phyloP scores from a whole-genome alignment of 352 stramenopile species.

The Phytophthora meadii region DNA sequence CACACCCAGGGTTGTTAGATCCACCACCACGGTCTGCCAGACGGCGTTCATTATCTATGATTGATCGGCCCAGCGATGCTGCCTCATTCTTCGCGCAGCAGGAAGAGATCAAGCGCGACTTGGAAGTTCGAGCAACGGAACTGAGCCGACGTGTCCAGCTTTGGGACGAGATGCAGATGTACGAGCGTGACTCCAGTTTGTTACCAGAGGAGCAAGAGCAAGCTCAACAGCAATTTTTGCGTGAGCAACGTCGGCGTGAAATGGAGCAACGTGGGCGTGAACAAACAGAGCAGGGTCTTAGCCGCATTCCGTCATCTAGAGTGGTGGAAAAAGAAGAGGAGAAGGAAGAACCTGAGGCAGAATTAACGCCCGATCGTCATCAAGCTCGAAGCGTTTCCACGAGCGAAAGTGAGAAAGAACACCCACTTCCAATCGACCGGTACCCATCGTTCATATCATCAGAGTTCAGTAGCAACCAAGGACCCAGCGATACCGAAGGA shows the following conservation, averaged over 20 bases:
- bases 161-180: conserved; percentile 47
- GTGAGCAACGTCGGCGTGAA: conserved; percentile 17
- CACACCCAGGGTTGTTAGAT: conserved; percentile 29
- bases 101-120: conserved; percentile 43
- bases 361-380: conserved; percentile 22
- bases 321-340: conserved; percentile 33
- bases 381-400: conserved; percentile 21
- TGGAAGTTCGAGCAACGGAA: conserved; percentile 40
- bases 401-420: conserved; percentile 25
- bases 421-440: conserved; percentile 9
- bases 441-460: conserved; percentile 50
- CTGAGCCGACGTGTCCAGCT: conserved; percentile 34
- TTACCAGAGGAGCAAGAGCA: conserved; percentile 15
- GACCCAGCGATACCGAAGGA: conserved; percentile 28
- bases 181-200: conserved; percentile 38
- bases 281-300: conserved; percentile 13
- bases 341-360: conserved; percentile 30
- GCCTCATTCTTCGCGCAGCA: conserved; percentile 38
- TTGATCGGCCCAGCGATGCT: conserved; percentile 30
- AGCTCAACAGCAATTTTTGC: conserved; percentile 15
- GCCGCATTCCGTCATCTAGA: conserved; percentile 22
- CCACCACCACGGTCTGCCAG: conserved; percentile 10
- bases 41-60: conserved; percentile 33
- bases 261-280: conserved; percentile 5
- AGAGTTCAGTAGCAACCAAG: conserved; percentile 37